phyloP scores from a whole-genome alignment of 257 asterid species.

The Plantago ovata region DNA sequence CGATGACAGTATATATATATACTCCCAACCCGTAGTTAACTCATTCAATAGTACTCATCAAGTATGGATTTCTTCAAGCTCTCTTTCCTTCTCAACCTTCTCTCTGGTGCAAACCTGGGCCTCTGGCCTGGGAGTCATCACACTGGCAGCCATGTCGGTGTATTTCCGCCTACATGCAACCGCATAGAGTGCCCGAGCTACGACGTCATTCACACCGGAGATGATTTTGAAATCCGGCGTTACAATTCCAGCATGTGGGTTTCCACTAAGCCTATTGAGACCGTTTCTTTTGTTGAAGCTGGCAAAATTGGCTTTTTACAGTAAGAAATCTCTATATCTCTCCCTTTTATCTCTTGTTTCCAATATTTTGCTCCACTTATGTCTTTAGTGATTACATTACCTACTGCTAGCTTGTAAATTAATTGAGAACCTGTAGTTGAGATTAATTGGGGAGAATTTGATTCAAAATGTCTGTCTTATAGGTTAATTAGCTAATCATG shows the following conservation, averaged over 20 bases:
- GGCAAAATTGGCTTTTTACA: constrained; percentile 52
- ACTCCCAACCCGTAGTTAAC: too few relatives aligned
- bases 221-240: constrained; percentile 80
- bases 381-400: too few relatives aligned
- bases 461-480: too few relatives aligned
- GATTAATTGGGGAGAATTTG: too few relatives aligned
- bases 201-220: constrained; percentile 61
- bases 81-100: constrained; percentile 27
- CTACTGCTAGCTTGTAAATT: too few relatives aligned
- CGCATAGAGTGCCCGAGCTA: constrained; percentile 85
- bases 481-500: background rate
- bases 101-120: constrained; percentile 18
- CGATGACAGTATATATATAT: too few relatives aligned
- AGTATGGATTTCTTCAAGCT: constrained; percentile 24
- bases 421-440: too few relatives aligned
- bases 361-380: background rate
- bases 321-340: constrained; percentile 28
- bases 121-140: constrained; percentile 11
- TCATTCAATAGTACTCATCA: too few relatives aligned
- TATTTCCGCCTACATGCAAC: constrained; percentile 65
- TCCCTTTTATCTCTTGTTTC: too few relatives aligned
- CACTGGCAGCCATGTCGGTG: constrained; percentile 19
- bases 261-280: constrained; percentile 75
- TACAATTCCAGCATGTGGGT: constrained; percentile 71
- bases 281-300: constrained; percentile 56